A percentile compares a stretch with the other conserved stretches of the same genome.
Evolutionary conservation across 1,139 yeast genomes (phyloP).

Genomic region (Pneumocystis jirovecii): DNA sequence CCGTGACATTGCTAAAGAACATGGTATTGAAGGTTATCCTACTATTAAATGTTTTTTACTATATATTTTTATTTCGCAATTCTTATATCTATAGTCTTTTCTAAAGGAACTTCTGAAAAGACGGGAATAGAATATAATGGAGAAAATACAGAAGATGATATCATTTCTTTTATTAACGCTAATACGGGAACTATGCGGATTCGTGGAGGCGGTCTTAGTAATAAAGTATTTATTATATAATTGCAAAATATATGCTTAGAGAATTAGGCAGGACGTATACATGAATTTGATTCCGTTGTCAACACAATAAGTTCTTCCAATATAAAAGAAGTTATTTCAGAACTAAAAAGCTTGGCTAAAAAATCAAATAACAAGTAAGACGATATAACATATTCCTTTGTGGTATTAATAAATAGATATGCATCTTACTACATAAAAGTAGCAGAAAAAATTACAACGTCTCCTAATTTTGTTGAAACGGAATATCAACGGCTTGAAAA

Average conservation of each 20-base stretch:
- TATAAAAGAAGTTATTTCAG: constrained; percentile 19
- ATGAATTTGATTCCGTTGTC: constrained; percentile 27
- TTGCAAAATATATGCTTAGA: neutral
- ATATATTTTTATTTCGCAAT: constrained; percentile 20
- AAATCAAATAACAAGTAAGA: constrained; percentile 6
- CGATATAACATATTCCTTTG: neutral
- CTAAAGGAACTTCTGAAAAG: constrained; percentile 25
- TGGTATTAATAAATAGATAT: constrained; percentile 19
- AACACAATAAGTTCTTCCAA: constrained; percentile 9
- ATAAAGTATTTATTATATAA: neutral
- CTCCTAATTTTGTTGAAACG: constrained; percentile 34
- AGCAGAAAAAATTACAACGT: constrained; percentile 35
- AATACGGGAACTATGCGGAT: constrained; percentile 40
- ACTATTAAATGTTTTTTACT: constrained; percentile 37
- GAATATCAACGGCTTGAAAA: constrained; percentile 41
- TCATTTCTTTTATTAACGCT: constrained; percentile 39
- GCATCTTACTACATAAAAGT: constrained; percentile 37
- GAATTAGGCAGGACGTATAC: constrained; percentile 41
- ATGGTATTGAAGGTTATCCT: constrained; percentile 50
- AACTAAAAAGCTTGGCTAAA: constrained; percentile 20
- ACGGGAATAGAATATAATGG: constrained; percentile 31
- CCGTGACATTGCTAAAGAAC: constrained; percentile 39
- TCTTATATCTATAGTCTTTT: constrained; percentile 34
- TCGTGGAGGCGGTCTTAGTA: constrained; percentile 36
- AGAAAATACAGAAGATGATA: constrained; percentile 29